phyloP scores from a whole-genome alignment of 2,329 filamentous ascomycete species.

The Beauveria medogensis region DNA sequence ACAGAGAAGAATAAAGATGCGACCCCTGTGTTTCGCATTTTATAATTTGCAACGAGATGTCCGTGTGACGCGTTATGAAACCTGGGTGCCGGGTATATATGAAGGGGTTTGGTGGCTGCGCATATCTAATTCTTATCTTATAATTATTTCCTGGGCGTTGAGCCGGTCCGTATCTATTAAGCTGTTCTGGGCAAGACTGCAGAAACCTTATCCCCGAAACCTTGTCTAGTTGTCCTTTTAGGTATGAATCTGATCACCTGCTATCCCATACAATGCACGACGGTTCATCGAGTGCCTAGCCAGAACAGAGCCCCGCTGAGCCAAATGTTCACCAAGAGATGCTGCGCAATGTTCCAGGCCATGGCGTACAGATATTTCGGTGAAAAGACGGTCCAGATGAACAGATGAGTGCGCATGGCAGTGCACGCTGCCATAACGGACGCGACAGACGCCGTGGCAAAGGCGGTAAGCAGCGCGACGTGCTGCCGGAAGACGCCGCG shows the following conservation, averaged over 20 bases:
- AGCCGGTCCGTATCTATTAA: neutral
- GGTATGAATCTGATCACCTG: neutral
- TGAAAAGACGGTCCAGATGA: constrained; percentile 98
- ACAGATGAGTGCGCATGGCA: constrained; percentile 75
- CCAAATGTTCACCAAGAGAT: constrained; percentile 63
- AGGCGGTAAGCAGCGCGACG: constrained; percentile 59
- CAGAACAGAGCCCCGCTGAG: constrained; percentile 52
- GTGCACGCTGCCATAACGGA: constrained; percentile 88
- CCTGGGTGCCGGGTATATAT: constrained; percentile 4
- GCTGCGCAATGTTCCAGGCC: constrained; percentile 79
- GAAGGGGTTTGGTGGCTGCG: neutral
- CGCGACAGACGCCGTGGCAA: constrained; percentile 54
- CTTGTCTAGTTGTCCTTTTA: neutral
- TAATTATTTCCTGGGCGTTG: neutral
- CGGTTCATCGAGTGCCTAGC: constrained; percentile 29
- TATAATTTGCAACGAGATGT: neutral
- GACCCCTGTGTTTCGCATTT: neutral
- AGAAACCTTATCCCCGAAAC: neutral
- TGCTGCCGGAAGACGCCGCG: constrained; percentile 39
- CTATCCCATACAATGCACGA: neutral
- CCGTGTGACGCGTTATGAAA: constrained; percentile 4
- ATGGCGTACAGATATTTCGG: constrained; percentile 92
- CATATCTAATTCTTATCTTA: neutral
- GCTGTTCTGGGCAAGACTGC: neutral
- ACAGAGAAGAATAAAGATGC: constrained; percentile 18